These are phyloP conservation scores for Saccharomycopsis fibuligera DNA, from an alignment of 805 yeast species.

Conservation along the genomic window DNA sequence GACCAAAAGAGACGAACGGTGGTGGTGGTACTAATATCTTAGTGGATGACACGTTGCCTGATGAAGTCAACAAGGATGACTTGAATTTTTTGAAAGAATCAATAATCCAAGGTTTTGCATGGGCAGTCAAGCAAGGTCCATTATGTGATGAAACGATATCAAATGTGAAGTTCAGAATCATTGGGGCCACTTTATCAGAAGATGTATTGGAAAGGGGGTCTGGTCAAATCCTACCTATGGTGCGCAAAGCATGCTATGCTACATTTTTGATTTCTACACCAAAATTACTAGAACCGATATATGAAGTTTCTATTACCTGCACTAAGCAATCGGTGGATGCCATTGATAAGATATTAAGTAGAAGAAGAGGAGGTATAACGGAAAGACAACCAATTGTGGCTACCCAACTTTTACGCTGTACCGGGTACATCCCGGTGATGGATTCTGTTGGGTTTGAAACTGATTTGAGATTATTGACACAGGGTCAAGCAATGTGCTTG, in stretches of 20 bases:
- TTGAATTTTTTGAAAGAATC: conserved; percentile 43
- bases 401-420: conserved; percentile 56
- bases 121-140: conserved; percentile 86
- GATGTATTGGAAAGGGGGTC: conserved; percentile 44
- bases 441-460: conserved; percentile 89
- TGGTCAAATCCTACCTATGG: conserved; percentile 75
- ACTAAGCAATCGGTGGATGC: conserved; percentile 41
- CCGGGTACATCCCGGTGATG: conserved; percentile 74
- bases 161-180: conserved; percentile 61
- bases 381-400: conserved; percentile 57
- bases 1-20: conserved; percentile 69
- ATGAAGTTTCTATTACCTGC: conserved; percentile 53
- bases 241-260: conserved; percentile 77
- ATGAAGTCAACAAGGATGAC: conserved; percentile 55
- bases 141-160: conserved; percentile 80
- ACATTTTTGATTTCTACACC: conserved; percentile 78
- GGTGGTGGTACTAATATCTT: conserved; percentile 55
- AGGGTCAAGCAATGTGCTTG: conserved; percentile 71
- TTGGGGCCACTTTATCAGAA: conserved; percentile 50
- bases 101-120: conserved; percentile 71
- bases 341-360: conserved; percentile 43
- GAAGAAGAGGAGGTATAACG: conserved; percentile 64
- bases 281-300: conserved; percentile 74
- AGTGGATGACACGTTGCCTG: conserved; percentile 68
- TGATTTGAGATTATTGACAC: conserved; percentile 70